Conservation (phyloP, 2,329 filamentous ascomycete genomes). For the Cladosporium colombiae region DNA sequence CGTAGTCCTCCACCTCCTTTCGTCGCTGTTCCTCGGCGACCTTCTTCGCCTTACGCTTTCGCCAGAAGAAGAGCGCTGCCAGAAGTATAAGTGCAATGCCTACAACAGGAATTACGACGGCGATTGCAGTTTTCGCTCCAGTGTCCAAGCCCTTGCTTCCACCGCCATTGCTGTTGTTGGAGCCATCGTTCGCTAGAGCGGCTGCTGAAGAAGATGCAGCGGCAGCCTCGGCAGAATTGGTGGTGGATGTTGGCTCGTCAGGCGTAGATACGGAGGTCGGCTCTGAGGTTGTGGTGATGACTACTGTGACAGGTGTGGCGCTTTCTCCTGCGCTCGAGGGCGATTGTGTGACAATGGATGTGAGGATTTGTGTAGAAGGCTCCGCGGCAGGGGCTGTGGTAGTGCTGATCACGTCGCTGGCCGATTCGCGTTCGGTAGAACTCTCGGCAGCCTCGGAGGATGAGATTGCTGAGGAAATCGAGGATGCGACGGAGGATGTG, state of each 20-base stretch:
- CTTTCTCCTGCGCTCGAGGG: constrained; percentile 19
- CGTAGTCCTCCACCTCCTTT: constrained; percentile 96
- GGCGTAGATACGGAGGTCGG: constrained; percentile 22
- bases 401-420: constrained; percentile 20
- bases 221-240: constrained; percentile 11
- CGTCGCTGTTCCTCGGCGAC: constrained; percentile 82
- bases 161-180: constrained; percentile 18
- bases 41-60: constrained; percentile 82
- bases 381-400: constrained; percentile 27
- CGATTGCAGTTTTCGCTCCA: constrained; percentile 79
- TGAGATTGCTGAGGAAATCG: constrained; percentile 23
- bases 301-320: constrained; percentile 26
- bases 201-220: constrained; percentile 25
- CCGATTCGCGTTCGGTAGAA: neutral
- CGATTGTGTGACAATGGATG: constrained; percentile 29
- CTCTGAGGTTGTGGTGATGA: constrained; percentile 25
- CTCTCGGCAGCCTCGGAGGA: constrained; percentile 22
- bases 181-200: constrained; percentile 24
- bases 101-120: constrained; percentile 89
- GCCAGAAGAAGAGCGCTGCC: constrained; percentile 80
- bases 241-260: constrained; percentile 13
- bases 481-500: constrained; percentile 24
- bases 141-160: constrained; percentile 54
- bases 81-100: constrained; percentile 80
- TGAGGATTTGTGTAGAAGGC: constrained; percentile 28